Conservation (phyloP, 2,329 filamentous ascomycete genomes). For the Beauveria brongniartii region DNA sequence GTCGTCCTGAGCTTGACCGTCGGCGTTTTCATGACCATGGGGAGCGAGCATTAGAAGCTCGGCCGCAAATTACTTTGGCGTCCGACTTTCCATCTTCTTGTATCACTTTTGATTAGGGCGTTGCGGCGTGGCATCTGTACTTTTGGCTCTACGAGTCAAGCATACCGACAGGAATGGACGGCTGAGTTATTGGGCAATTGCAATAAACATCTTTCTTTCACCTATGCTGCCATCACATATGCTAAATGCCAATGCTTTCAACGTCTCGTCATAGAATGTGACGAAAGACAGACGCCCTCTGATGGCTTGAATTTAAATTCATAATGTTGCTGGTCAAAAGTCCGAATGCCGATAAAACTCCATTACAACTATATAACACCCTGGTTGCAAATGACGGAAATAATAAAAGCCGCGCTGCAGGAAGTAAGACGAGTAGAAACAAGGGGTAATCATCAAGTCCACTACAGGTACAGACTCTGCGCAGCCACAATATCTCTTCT, state of each 20-base stretch:
- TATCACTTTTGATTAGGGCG: background rate
- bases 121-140: background rate
- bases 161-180: background rate
- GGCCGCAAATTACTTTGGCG: no score
- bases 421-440: background rate
- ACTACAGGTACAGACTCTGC: conserved; percentile 85
- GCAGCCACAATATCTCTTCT: conserved; percentile 90
- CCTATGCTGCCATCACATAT: background rate
- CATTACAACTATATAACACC: conserved; percentile 6
- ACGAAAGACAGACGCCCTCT: background rate
- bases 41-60: conserved; percentile 22
- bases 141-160: background rate
- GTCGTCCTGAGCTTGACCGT: conserved; percentile 72
- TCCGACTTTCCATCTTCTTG: background rate
- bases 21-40: conserved; percentile 53
- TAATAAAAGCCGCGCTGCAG: background rate
- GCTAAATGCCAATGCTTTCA: conserved; percentile 10
- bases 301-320: background rate
- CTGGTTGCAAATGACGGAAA: conserved; percentile 10
- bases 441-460: background rate
- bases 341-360: conserved; percentile 7
- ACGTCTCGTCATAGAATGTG: background rate
- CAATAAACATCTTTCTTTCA: conserved; percentile 10
- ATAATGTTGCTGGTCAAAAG: background rate
- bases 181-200: background rate